Evolutionary conservation across 257 asterid genomes (phyloP), one percentile per base, ranked within the genome.

Genomic region (Nicotiana sylvestris): DNA sequence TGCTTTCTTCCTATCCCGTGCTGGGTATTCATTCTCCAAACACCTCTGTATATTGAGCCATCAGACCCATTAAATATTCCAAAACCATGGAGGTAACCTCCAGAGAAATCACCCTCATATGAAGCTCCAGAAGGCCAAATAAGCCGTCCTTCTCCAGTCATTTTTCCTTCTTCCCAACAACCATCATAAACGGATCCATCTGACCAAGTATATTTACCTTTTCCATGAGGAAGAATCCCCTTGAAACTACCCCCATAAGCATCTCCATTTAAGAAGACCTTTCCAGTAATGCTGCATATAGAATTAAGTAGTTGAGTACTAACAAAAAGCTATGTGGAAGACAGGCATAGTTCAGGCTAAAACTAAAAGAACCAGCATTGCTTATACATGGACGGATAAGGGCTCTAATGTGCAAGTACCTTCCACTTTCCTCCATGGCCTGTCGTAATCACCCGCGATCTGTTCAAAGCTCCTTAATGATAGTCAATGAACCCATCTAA

Each of bases 81-180:
- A 83, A 89, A 92, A 68, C 98, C 98, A 86, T 96, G 94, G 85
- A 93, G 91, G 87, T 89, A 92, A 64, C 93, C 94, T 60, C 97
- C 96, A 53, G 97, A 91, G 81, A 94, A 93, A 72, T 96, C 98
- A 81, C 98, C 99, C 77, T 93, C 99, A 80, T 91, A 96, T 25
- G 86, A 88, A 70, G 93, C 88, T 83, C 89, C 91, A n/a, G 99
- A 89, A 32, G 95, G 88, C 98, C 98, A 96, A 77, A 72, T 29
- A 55, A 96, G 89, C 86, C 88, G 90, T 68, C 99, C 99, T 87
- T 91, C 95, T 67, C 99, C 98, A 3, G 96, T 90, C 97, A 93
- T 92, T 86, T 93, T 94, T 85, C 99, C 99, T 76, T 86, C 91
- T 81, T 84, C 95, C 98, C 98, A 96, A 17, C 92, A 96, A 83